phyloP scores from a whole-genome alignment of 148 eudicot species.

The Arctostaphylos glauca region DNA sequence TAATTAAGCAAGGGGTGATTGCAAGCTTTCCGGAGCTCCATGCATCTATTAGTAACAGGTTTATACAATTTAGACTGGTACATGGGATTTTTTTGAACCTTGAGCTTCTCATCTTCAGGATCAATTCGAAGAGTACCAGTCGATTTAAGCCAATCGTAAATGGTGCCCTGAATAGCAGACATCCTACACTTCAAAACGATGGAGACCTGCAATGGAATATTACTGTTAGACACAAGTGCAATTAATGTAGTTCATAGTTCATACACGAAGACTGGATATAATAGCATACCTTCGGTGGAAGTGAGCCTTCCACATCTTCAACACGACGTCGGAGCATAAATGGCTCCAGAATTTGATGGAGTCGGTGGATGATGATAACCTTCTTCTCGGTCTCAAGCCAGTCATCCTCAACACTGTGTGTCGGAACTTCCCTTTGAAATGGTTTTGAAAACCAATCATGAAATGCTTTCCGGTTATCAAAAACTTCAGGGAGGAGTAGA shows the following conservation, averaged over 20 bases:
- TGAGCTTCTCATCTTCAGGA: conserved; percentile 88
- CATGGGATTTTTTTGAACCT: conserved; percentile 56
- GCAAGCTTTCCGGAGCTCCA: conserved; percentile 96
- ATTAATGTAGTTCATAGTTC: conserved; percentile 11
- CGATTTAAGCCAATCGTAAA: conserved; percentile 95
- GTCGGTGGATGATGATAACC: conserved; percentile 93
- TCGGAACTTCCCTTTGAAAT: conserved; percentile 80
- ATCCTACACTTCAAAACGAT: conserved; percentile 84
- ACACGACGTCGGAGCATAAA: conserved; percentile 99
- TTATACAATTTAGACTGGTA: conserved; percentile 70
- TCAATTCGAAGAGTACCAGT: conserved; percentile 95
- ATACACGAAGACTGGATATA: not conserved
- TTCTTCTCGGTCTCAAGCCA: conserved; percentile 99
- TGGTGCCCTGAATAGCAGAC: conserved; percentile 87
- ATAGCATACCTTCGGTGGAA: conserved; percentile 88
- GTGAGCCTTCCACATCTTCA: conserved; percentile 99
- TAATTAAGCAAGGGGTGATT: conserved; percentile 95
- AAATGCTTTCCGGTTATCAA: conserved; percentile 97
- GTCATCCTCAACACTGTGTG: conserved; percentile 87
- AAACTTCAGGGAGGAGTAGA: conserved; percentile 98
- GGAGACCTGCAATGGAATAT: conserved; percentile 64
- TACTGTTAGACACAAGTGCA: conserved; percentile 29
- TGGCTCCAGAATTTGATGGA: conserved; percentile 97
- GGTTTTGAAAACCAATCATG: conserved; percentile 99
- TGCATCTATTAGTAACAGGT: conserved; percentile 82